A percentile compares a stretch with the other conserved stretches of the same genome.
Evolutionary conservation across 148 eudicot species (phyloP).

Genomic region (Bassia scoparia): DNA sequence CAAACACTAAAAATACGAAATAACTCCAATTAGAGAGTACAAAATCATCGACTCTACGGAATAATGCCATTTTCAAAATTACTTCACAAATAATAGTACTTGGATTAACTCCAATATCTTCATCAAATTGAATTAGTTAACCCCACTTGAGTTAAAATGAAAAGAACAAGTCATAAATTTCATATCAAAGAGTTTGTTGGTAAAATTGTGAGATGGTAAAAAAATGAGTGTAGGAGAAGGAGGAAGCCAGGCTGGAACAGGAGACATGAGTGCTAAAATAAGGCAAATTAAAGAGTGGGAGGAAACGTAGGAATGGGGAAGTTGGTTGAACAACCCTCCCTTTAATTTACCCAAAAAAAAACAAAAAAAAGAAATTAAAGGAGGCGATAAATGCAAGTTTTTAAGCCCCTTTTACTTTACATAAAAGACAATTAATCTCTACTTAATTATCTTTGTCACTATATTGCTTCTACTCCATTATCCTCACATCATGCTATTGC

Average conservation of each 20-base stretch:
- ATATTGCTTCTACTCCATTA: neutral
- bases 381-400: slow-evolving; percentile 12
- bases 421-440: neutral
- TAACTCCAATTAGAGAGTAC: too few relatives aligned
- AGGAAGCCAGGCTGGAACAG: slow-evolving; percentile 13
- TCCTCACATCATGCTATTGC: too few relatives aligned
- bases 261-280: neutral
- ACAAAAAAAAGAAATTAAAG: neutral
- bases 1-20: too few relatives aligned
- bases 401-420: neutral
- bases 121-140: too few relatives aligned
- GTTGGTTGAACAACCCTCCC: slow-evolving; percentile 15
- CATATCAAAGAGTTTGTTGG: too few relatives aligned
- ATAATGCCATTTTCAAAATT: too few relatives aligned
- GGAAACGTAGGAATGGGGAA: slow-evolving; percentile 3
- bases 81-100: too few relatives aligned
- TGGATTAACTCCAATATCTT: too few relatives aligned
- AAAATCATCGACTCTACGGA: too few relatives aligned
- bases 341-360: neutral
- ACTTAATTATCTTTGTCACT: neutral
- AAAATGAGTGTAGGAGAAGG: neutral
- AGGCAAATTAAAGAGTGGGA: neutral
- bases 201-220: neutral
- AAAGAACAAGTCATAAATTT: neutral
- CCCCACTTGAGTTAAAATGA: too few relatives aligned